Evolutionary conservation across 257 asterid genomes (phyloP), one percentile per base, ranked within the genome.

Genomic region (Pogostemon cablin): DNA sequence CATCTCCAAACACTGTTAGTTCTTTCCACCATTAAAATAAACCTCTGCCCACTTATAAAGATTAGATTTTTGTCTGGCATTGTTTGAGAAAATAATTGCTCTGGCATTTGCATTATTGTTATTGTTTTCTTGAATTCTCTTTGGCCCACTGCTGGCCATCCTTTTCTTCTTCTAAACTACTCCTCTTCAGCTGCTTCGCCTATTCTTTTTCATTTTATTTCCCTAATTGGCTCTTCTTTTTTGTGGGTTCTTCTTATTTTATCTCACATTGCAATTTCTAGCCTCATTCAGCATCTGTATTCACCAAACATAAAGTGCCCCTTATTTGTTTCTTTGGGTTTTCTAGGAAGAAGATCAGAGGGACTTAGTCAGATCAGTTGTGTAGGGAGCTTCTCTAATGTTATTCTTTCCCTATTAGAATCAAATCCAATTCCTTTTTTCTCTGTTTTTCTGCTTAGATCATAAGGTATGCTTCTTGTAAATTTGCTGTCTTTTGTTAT

Each of bases 281-380:
- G 78, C 88, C 83, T 71, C 83, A 37, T 83, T 80, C 79, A 71
- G 80, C 77, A 79, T 78, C 81, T 69, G 50, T 74, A 70, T 68
- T 65, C 71, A 62, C 71, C 62, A 17, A 25, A 77, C 35, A 57
- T 70, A 73, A 81, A 68, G 75, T 76, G 57, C 69, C 73, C 70
- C 79, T 80, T 77, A 68, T 69, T 71, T 73, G 78, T 78, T 81
- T 77, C 66, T 80, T 78, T 82, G 83, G 83, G 79, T 79, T 84
- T 75, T 85, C 78, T 50, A 77, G 77, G 90, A 73, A 71, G 89
- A 86, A 82, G 87, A 86, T 84, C 90, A 90, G 79, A 79, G 87
- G 84, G 49, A 3, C 67, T 82, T 71, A 78, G 68, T 79, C 82
- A 81, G 86, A 86, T 84, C 88, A 77, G 70, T 76, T 17, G 62